Conservation (phyloP, 2,329 filamentous ascomycete genomes). For the Alternaria burnsii region DNA sequence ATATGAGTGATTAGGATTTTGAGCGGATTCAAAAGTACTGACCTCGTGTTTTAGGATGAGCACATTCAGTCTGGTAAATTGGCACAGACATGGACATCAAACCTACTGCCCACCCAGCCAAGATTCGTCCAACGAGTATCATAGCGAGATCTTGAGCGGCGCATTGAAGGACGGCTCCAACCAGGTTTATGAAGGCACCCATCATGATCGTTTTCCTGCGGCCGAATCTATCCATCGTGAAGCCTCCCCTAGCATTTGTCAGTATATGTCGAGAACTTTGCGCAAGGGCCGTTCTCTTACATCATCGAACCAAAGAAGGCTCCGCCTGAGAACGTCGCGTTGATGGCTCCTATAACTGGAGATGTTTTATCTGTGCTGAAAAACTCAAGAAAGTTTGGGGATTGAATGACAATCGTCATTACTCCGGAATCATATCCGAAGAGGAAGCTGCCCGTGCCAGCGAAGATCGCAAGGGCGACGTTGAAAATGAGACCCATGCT, state of each 20-base stretch:
- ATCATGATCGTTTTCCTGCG: conserved; percentile 67
- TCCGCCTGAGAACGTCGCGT: conserved; percentile 69
- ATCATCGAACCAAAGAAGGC: conserved; percentile 64
- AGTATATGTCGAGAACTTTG: not conserved
- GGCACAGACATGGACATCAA: conserved; percentile 68
- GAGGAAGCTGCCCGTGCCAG: conserved; percentile 53
- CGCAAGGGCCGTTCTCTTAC: conserved; percentile 23
- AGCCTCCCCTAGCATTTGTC: conserved; percentile 52
- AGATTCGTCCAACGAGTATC: conserved; percentile 67
- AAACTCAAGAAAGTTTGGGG: conserved; percentile 64
- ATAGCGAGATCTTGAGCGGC: conserved; percentile 64
- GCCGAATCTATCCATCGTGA: conserved; percentile 69
- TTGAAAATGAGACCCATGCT: conserved; percentile 56
- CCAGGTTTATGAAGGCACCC: conserved; percentile 64
- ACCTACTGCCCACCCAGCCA: conserved; percentile 67
- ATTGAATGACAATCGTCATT: conserved; percentile 63
- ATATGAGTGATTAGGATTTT: not conserved
- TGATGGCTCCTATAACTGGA: conserved; percentile 68
- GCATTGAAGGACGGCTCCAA: conserved; percentile 68
- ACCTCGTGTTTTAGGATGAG: conserved; percentile 66
- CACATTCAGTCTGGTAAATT: conserved; percentile 70
- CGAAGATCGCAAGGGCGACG: conserved; percentile 54
- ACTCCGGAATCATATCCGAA: conserved; percentile 49
- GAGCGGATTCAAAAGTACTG: not conserved
- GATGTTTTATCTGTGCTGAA: conserved; percentile 63